These are phyloP conservation scores for Candida tropicalis DNA, from an alignment of 1,139 yeast species.

Conservation along the genomic window DNA sequence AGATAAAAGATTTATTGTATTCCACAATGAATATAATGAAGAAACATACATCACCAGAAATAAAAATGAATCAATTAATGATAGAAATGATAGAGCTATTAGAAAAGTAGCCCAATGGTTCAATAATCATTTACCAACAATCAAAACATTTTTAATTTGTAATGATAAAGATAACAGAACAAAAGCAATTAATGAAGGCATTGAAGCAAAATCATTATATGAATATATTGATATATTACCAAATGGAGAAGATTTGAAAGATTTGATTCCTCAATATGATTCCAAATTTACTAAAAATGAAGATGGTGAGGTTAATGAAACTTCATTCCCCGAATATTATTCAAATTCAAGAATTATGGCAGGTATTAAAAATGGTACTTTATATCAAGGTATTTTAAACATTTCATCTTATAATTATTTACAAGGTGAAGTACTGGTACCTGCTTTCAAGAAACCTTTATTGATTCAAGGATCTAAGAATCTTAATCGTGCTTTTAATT, in stretches of 20 bases:
- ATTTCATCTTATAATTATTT: conserved; percentile 85
- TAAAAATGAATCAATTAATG: conserved; percentile 77
- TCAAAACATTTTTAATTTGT: conserved; percentile 67
- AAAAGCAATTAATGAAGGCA: conserved; percentile 57
- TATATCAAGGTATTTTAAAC: conserved; percentile 82
- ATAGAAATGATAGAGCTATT: conserved; percentile 90
- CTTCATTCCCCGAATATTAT: conserved; percentile 76
- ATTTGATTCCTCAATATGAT: conserved; percentile 65
- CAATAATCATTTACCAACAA: conserved; percentile 57
- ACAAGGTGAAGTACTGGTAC: conserved; percentile 80
- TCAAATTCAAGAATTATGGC: conserved; percentile 83
- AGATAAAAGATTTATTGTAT: conserved; percentile 84
- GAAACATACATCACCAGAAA: conserved; percentile 68
- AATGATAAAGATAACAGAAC: conserved; percentile 73
- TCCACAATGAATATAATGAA: conserved; percentile 88
- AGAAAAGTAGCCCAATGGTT: conserved; percentile 78
- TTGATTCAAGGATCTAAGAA: conserved; percentile 80
- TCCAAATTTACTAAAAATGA: conserved; percentile 22
- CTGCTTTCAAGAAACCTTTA: conserved; percentile 80
- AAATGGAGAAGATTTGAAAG: conserved; percentile 76
- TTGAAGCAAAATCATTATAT: conserved; percentile 57
- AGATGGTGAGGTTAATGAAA: conserved; percentile 36
- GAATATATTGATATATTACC: conserved; percentile 75
- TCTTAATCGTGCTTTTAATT: conserved; percentile 87
- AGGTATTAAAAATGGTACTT: conserved; percentile 83